These are phyloP conservation scores for Nemophila menziesii DNA, from an alignment of 257 asterid genomes.

Conservation along the genomic window DNA sequence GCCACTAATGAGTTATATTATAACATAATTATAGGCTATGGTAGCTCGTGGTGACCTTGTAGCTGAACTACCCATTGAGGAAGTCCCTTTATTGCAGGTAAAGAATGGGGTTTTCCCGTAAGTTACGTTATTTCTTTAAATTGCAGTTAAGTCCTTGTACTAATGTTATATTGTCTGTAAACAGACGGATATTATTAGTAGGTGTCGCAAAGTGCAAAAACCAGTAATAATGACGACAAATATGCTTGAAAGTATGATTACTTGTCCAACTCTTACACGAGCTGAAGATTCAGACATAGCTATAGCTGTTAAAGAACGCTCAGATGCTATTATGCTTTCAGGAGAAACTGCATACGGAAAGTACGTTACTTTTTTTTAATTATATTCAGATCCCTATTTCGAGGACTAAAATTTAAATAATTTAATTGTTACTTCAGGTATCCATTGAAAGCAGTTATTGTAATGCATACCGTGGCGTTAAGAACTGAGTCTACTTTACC, in stretches of 20 bases:
- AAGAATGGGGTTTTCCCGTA: constrained; percentile 4
- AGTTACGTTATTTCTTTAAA: background rate
- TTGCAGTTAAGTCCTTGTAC: background rate
- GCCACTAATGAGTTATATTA: too few relatives aligned
- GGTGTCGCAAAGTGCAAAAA: constrained; percentile 79
- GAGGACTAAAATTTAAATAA: background rate
- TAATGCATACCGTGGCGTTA: constrained; percentile 90
- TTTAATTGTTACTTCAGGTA: constrained; percentile 25
- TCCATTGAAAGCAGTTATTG: constrained; percentile 89
- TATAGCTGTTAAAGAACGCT: constrained; percentile 89
- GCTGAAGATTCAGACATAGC: constrained; percentile 99
- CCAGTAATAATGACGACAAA: constrained; percentile 96
- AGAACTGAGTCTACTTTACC: constrained; percentile 69
- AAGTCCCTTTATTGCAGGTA: constrained; percentile 96
- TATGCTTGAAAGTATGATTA: constrained; percentile 95
- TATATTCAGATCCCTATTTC: background rate
- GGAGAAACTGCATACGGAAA: constrained; percentile 99
- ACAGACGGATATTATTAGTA: constrained; percentile 80
- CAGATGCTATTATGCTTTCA: constrained; percentile 96
- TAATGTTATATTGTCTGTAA: background rate
- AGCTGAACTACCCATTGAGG: constrained; percentile 97
- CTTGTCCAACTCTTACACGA: constrained; percentile 96
- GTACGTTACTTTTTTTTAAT: constrained; percentile 30
- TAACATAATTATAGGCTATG: constrained; percentile 96
- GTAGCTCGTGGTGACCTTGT: constrained; percentile 99